These are phyloP conservation scores for Avena sativa DNA, from an alignment of 176 grass and related monocot species.

Conservation along the genomic window DNA sequence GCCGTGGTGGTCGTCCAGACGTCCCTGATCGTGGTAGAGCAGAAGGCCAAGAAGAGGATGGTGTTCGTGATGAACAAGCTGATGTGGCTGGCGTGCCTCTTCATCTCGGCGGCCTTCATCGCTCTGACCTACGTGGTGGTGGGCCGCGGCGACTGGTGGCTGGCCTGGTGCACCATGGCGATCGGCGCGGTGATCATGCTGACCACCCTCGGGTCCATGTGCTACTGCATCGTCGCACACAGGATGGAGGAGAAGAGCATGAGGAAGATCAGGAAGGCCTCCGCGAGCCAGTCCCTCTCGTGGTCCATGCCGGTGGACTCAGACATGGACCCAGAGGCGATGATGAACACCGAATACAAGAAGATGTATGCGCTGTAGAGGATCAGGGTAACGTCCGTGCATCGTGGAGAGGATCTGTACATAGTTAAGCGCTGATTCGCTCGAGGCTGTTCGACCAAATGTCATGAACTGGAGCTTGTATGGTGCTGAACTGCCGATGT, in stretches of 20 bases:
- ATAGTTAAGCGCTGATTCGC: slow-evolving; percentile 16
- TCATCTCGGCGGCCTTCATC: slow-evolving; percentile 80
- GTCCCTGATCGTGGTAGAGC: slow-evolving; percentile 90
- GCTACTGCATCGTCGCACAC: slow-evolving; percentile 80
- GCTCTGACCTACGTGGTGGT: slow-evolving; percentile 85
- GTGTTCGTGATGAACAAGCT: slow-evolving; percentile 97
- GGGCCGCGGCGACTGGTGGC: slow-evolving; percentile 67
- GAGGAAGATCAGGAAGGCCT: slow-evolving; percentile 71
- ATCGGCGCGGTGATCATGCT: slow-evolving; percentile 86
- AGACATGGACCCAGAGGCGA: slow-evolving; percentile 59
- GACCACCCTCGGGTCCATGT: slow-evolving; percentile 81
- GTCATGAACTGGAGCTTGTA: not conserved
- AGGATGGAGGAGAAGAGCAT: slow-evolving; percentile 74
- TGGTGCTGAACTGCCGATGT: slow-evolving; percentile 11
- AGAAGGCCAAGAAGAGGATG: slow-evolving; percentile 85
- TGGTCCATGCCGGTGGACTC: slow-evolving; percentile 66
- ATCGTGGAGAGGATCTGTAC: slow-evolving; percentile 28
- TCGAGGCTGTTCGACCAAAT: not conserved
- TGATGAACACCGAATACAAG: slow-evolving; percentile 83
- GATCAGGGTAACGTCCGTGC: slow-evolving; percentile 9
- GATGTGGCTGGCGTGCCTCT: slow-evolving; percentile 96
- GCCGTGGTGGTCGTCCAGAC: slow-evolving; percentile 91
- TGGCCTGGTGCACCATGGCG: slow-evolving; percentile 92
- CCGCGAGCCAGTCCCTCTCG: slow-evolving; percentile 63
- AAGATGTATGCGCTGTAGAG: slow-evolving; percentile 84